These are phyloP conservation scores for Kentomonas sorsogonicus DNA, from an alignment of 208 protist genomes.

Conservation along the genomic window DNA sequence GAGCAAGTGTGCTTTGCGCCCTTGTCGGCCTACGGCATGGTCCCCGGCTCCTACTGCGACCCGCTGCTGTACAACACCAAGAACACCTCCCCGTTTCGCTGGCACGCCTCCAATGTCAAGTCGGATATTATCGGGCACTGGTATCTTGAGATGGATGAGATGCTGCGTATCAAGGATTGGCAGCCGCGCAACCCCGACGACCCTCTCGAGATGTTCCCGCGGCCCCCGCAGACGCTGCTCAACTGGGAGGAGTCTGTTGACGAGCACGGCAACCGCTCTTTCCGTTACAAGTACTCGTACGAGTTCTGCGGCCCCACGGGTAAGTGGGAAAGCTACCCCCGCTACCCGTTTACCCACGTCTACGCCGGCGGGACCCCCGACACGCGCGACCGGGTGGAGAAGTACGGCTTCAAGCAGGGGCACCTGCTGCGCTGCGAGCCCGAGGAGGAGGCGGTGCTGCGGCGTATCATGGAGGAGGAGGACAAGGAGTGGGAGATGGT, in stretches of 20 bases:
- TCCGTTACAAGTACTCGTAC: slow-evolving; percentile 87
- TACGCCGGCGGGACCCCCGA: slow-evolving; percentile 71
- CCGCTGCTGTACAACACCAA: slow-evolving; percentile 90
- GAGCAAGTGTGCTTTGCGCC: slow-evolving; percentile 88
- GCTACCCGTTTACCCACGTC: slow-evolving; percentile 84
- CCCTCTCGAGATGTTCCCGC: slow-evolving; percentile 87
- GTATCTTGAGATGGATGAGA: slow-evolving; percentile 88
- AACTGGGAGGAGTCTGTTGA: slow-evolving; percentile 87
- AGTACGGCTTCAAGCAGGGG: slow-evolving; percentile 89
- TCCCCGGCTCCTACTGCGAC: slow-evolving; percentile 86
- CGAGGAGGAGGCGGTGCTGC: slow-evolving; percentile 85
- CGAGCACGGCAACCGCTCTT: slow-evolving; percentile 88
- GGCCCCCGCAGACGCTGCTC: slow-evolving; percentile 74
- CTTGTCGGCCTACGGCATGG: slow-evolving; percentile 84
- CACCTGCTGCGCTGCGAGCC: slow-evolving; percentile 80
- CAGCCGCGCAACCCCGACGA: slow-evolving; percentile 85
- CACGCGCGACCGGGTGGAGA: slow-evolving; percentile 70
- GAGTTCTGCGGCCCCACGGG: slow-evolving; percentile 84
- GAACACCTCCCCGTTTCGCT: slow-evolving; percentile 86
- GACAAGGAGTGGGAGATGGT: slow-evolving; percentile 91
- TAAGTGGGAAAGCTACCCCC: slow-evolving; percentile 86
- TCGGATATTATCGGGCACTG: slow-evolving; percentile 87
- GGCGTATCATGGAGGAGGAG: slow-evolving; percentile 89
- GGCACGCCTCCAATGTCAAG: slow-evolving; percentile 75
- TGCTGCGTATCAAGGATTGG: slow-evolving; percentile 87